Base-by-base conservation (phyloP, 202 grass and related monocot species). In the Hordeum pubiflorum region DNA sequence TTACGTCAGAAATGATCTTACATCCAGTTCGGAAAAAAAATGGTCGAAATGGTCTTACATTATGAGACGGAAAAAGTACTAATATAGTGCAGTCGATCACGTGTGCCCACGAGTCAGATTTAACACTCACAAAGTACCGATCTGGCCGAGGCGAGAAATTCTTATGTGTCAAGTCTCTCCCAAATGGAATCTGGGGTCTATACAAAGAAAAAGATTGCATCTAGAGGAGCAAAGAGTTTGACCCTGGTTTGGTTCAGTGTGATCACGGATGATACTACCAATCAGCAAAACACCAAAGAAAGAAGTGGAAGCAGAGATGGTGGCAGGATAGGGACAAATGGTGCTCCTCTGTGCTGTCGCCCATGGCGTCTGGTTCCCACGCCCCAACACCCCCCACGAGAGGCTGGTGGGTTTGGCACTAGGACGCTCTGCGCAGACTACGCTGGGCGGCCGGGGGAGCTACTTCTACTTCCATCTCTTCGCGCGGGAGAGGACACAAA, bases 261-360 rank as follows among this genome's bases (percentile, higher is more conserved):
- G 40, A 55, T 87, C 81, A 85, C 72, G 60, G 72, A 33, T 37
- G 46, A 75, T 58, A 20, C 36, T 23, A 4, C 36, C 48, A 11
- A 61, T 63, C 2, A 55, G 54, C 13, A 83, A 70, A 68, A 43
- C 37, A 76, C 41, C 40, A 83, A 75, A 44, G 39, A 57, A 29
- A 57, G 43, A 85, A 65, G 33, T 12, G 38, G 7, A 32, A 37
- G 37, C 40, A 24, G 77, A 37, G 77, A 29, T 23, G 43, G 12
- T 17, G 10, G 37, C 40, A 29, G 4, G 24, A 62, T 39, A 39
- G 32, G 67, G 43, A 66, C 56, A 50, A 3, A 22, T 38, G 43
- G 59, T 10, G 44, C 26, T 26, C 81, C 72, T 22, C 48, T n/a
- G 72, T 27, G 87, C 82, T 74, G 87, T 74, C 87, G 21, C 77